Conservation (phyloP, 257 asterid genomes). For the Jasminum sambac region DNA sequence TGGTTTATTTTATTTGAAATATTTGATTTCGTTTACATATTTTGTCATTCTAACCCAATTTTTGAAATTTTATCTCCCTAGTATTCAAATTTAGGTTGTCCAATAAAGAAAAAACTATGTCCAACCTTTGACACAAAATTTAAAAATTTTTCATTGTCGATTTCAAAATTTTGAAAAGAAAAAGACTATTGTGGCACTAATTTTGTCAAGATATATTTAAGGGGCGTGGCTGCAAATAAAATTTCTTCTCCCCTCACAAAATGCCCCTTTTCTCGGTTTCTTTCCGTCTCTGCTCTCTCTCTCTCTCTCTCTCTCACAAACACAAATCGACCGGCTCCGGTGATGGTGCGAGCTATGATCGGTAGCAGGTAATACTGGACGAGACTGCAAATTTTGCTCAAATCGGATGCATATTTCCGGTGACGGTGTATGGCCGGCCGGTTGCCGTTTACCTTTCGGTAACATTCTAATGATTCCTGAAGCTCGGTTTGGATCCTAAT, state of each 20-base stretch:
- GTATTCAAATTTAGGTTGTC: too few species aligned
- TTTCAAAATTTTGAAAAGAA: too few species aligned
- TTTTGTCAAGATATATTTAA: neutral
- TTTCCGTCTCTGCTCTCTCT: neutral
- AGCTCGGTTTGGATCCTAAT: conserved; percentile 41
- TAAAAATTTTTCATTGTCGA: too few species aligned
- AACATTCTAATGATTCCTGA: conserved; percentile 24
- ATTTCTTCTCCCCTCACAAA: neutral
- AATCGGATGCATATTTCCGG: conserved; percentile 30
- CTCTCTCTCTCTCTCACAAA: neutral
- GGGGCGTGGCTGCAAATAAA: neutral
- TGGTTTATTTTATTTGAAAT: too few species aligned
- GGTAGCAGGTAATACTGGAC: conserved; percentile 4
- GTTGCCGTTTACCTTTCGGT: conserved; percentile 21
- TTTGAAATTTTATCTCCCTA: too few species aligned
- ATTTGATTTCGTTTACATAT: too few species aligned
- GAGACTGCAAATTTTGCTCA: conserved; percentile 1
- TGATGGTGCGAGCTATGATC: neutral
- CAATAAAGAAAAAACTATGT: too few species aligned
- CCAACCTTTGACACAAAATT: too few species aligned
- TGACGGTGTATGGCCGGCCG: conserved; percentile 20
- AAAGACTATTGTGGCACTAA: too few species aligned
- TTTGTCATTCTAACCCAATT: too few species aligned
- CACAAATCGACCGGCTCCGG: neutral
- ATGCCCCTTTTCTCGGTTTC: neutral